Evolutionary conservation across 805 yeast genomes (phyloP).

Genomic region (Metschnikowia bowlesiae): DNA sequence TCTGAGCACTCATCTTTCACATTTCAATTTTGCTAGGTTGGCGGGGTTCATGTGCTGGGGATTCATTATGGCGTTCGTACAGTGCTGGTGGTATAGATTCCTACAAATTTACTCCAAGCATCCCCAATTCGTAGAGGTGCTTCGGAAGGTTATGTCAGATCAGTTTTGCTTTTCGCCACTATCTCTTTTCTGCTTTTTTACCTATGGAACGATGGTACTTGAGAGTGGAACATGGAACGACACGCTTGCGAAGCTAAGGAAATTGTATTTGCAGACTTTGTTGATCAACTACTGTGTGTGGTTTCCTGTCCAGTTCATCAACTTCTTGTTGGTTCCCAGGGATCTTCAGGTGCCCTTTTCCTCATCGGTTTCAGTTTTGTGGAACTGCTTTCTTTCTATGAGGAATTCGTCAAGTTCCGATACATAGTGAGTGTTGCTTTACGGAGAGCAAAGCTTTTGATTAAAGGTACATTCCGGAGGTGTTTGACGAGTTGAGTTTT

Average conservation of each 20-base stretch:
- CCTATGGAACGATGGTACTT: constrained; percentile 75
- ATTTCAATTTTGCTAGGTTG: constrained; percentile 65
- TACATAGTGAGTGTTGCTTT: not conserved
- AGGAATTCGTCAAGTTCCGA: constrained; percentile 42
- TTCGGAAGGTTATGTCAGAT: constrained; percentile 84
- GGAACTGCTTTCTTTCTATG: constrained; percentile 92
- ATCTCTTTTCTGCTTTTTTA: constrained; percentile 73
- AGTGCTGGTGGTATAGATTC: constrained; percentile 84
- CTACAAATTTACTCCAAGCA: constrained; percentile 78
- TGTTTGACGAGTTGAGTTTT: constrained; percentile 21
- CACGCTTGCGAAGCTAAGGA: constrained; percentile 57
- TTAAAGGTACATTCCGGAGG: constrained; percentile 25
- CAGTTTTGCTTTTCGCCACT: constrained; percentile 88
- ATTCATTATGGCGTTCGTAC: constrained; percentile 71
- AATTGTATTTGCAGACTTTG: constrained; percentile 63
- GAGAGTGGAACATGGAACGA: constrained; percentile 70
- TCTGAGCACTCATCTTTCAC: constrained; percentile 20
- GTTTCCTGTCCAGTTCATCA: constrained; percentile 77
- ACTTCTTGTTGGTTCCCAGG: constrained; percentile 65
- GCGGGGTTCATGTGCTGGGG: constrained; percentile 88
- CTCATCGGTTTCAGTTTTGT: constrained; percentile 76
- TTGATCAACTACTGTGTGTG: constrained; percentile 70
- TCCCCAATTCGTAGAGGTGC: constrained; percentile 77
- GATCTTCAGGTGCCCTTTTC: constrained; percentile 87
- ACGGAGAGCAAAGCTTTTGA: not conserved